Conservation (phyloP, 2,329 filamentous ascomycete species). For the Sphaerulina musiva region DNA sequence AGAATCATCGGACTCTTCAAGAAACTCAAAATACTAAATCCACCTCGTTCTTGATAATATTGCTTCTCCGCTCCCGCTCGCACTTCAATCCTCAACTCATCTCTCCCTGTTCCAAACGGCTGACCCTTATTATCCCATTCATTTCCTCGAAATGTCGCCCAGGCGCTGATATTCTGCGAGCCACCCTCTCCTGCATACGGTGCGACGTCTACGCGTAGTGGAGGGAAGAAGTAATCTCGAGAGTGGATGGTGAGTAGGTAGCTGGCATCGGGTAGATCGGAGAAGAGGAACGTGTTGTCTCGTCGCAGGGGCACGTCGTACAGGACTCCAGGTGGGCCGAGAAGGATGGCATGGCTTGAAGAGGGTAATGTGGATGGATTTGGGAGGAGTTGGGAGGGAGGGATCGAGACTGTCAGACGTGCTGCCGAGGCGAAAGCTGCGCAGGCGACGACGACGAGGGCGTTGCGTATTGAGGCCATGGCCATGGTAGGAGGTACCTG, state of each 20-base stretch:
- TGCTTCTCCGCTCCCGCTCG: slow-evolving; percentile 58
- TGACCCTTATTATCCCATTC: slow-evolving; percentile 85
- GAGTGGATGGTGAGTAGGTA: slow-evolving; percentile 80
- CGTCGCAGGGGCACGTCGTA: slow-evolving; percentile 59
- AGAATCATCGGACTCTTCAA: slow-evolving; percentile 96
- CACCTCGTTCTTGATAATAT: slow-evolving; percentile 69
- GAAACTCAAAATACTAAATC: slow-evolving; percentile 62
- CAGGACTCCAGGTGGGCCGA: slow-evolving; percentile 37
- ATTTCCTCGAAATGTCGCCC: slow-evolving; percentile 83
- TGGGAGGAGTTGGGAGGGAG: slow-evolving; percentile 38
- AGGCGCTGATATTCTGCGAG: slow-evolving; percentile 52
- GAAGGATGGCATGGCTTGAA: slow-evolving; percentile 59
- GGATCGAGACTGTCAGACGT: slow-evolving; percentile 48
- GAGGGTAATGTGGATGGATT: slow-evolving; percentile 45
- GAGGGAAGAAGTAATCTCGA: slow-evolving; percentile 66
- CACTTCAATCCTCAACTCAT: slow-evolving; percentile 53
- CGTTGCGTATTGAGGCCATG: slow-evolving; percentile 8
- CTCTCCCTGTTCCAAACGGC: slow-evolving; percentile 41
- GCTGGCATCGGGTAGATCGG: slow-evolving; percentile 61
- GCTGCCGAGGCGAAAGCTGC: slow-evolving; percentile 35
- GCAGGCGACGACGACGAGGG: slow-evolving; percentile 16
- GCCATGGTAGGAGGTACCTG: neutral
- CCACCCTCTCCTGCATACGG: slow-evolving; percentile 34
- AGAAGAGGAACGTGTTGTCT: slow-evolving; percentile 68
- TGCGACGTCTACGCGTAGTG: slow-evolving; percentile 69